A percentile compares a stretch with the other conserved stretches of the same genome.
Evolutionary conservation across 2,329 filamentous ascomycete genomes (phyloP).

Genomic region (Phyllosticta citriasiana): DNA sequence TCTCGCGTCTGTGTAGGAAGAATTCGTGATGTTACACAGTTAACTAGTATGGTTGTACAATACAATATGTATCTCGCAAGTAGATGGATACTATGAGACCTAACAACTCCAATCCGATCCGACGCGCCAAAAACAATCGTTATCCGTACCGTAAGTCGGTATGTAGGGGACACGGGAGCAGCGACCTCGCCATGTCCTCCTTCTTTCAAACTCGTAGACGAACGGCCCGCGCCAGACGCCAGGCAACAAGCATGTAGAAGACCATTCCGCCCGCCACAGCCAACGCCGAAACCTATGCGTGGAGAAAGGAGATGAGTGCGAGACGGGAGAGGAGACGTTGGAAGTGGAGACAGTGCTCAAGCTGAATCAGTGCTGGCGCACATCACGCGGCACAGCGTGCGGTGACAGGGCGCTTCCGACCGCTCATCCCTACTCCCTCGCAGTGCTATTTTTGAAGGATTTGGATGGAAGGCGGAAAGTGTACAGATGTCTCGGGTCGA

Average conservation of each 20-base stretch:
- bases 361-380: background rate
- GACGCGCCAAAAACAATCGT: too few relatives aligned
- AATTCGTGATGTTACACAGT: too few relatives aligned
- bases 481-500: background rate
- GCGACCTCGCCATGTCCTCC: background rate
- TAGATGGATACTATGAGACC: too few relatives aligned
- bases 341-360: background rate
- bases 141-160: too few relatives aligned
- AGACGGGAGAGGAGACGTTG: background rate
- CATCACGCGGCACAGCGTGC: background rate
- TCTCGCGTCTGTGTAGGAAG: too few relatives aligned
- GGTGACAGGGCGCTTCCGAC: background rate
- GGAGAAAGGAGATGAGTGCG: background rate
- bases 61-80: too few relatives aligned
- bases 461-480: background rate
- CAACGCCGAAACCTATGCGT: background rate
- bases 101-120: too few relatives aligned
- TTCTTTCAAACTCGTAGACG: background rate
- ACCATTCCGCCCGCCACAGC: background rate
- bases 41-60: too few relatives aligned
- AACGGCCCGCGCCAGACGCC: background rate
- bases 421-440: background rate
- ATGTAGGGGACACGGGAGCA: too few relatives aligned
- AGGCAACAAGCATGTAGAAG: background rate
- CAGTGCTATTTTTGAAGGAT: background rate